These are phyloP conservation scores for Suillus subalutaceus DNA, from an alignment of 768 basidiomycete species.

Conservation along the genomic window DNA sequence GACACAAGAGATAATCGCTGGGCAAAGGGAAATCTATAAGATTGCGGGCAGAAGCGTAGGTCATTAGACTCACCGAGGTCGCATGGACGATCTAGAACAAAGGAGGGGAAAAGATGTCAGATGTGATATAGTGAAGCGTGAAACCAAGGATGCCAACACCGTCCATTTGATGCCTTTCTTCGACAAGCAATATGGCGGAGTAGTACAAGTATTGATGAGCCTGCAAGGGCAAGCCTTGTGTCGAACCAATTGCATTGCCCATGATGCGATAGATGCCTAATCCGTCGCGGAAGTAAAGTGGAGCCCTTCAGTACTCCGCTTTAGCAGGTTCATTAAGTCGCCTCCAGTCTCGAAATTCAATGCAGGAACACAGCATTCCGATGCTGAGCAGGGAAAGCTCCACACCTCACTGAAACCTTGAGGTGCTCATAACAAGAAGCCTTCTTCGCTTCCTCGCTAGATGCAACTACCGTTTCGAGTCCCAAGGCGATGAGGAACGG, in stretches of 20 bases:
- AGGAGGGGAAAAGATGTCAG: not conserved
- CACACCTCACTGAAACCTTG: constrained; percentile 1
- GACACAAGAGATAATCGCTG: constrained; percentile 9
- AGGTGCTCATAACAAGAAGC: constrained; percentile 5
- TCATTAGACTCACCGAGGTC: not conserved
- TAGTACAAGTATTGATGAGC: not conserved
- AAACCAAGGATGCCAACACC: not conserved
- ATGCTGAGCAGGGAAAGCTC: constrained; percentile 9
- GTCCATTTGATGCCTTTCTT: not conserved
- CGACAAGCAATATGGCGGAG: not conserved
- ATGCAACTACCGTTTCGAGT: not conserved
- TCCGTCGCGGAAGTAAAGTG: constrained; percentile 6
- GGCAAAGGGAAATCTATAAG: constrained; percentile 6
- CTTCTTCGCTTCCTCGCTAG: constrained; percentile 6
- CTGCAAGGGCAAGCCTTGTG: constrained; percentile 1
- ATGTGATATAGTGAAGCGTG: not conserved
- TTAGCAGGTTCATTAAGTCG: not conserved
- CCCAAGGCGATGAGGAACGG: not conserved
- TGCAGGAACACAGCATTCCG: constrained; percentile 3
- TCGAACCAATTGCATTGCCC: not conserved
- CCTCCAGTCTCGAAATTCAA: not conserved
- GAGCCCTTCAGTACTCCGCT: constrained; percentile 4
- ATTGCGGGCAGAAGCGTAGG: constrained; percentile 7
- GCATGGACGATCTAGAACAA: constrained; percentile 5
- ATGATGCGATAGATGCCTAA: constrained; percentile 1